Evolutionary conservation across 805 yeast genomes (phyloP), one percentile per base, ranked within the genome.

Genomic region (Lipomyces spencermartinsiae): DNA sequence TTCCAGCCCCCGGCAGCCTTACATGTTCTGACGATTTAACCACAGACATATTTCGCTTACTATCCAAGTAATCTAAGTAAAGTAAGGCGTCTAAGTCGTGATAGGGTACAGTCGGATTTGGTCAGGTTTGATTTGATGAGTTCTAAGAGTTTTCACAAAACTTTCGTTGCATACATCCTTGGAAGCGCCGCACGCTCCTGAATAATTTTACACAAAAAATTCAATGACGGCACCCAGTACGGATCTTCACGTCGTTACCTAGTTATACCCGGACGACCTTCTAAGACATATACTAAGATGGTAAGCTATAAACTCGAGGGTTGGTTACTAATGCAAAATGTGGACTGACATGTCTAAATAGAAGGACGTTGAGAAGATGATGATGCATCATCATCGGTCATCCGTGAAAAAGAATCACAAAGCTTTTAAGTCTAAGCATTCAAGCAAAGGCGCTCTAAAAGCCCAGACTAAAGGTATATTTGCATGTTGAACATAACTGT

Each of bases 371-470:
- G 67, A 60, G 43, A 39, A 33, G 22, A n/a, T 49, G 43, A 8
- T 64, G 54, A 14, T 46, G 31, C 90, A 89, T 78, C 86, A 92
- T 7, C 98, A 95, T 78, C 86, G 98, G 77, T 84, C 94, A 12
- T 87, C 97, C 2, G 80, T 91, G 58, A 94, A 92, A 79, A 89
- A 88, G 76, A 88, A 88, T 59, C 97, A 94, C 75, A 95, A 95
- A 81, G 85, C 93, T 9, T 96, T 92, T 84, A 96, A 95, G 78
- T 86, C 97, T 1, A 90, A 89, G 77, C 99, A 95, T 82, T 86
- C 97, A 25, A 86, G 97, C 14, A 95, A 95, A 77, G 90, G 97
- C 68, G 86, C 93, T 46, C 79, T 94, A 75, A 96, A 93, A 77
- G 91, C 92, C 71, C 83, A 86, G 67, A 82, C 82, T 74, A 93